Conservation (phyloP, 805 yeast genomes). For the Candida endomychidarum region DNA sequence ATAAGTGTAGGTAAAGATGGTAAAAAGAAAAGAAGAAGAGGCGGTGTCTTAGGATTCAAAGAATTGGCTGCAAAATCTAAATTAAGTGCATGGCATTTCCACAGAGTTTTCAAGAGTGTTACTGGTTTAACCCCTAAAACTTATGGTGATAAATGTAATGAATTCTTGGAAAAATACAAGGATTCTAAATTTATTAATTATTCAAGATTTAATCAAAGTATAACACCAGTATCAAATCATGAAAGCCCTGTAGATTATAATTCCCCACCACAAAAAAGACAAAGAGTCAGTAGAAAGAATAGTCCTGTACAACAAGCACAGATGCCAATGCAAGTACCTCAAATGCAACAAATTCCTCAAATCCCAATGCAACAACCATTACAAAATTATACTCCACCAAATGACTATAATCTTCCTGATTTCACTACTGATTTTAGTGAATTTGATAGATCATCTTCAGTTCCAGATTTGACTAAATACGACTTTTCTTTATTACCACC, state of each 20-base stretch:
- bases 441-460: conserved; percentile 8
- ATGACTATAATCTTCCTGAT: conserved; percentile 3
- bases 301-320: neutral
- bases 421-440: conserved; percentile 4
- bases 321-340: neutral
- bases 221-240: conserved; percentile 11
- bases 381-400: conserved; percentile 5
- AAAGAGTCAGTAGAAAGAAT: neutral
- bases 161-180: conserved; percentile 43
- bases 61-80: conserved; percentile 84
- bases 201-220: conserved; percentile 13
- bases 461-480: conserved; percentile 8
- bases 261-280: conserved; percentile 8
- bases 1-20: conserved; percentile 14
- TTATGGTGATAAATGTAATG: conserved; percentile 82
- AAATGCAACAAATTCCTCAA: neutral
- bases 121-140: conserved; percentile 87
- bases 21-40: conserved; percentile 57
- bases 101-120: conserved; percentile 81
- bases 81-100: conserved; percentile 90
- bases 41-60: conserved; percentile 79
- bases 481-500: conserved; percentile 4
- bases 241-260: conserved; percentile 7
- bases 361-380: neutral
- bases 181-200: conserved; percentile 20